Evolutionary conservation across 73 alveolate genomes (phyloP), one percentile per base, ranked within the genome.

Genomic region (Paramecium caudatum): DNA sequence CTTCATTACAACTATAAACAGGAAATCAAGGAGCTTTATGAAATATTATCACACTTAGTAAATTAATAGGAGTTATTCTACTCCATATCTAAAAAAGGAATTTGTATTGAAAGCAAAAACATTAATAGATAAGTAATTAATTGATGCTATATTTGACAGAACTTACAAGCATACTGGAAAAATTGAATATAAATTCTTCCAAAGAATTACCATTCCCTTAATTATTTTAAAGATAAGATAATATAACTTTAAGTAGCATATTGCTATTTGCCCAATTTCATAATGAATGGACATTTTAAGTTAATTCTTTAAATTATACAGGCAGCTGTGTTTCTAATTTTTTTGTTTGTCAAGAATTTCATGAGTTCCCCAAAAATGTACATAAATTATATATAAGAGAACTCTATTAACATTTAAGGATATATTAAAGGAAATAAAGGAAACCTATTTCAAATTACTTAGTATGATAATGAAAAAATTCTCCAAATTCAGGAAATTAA

Each of bases 21-120:
- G 16, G 80, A 55, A 6, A 55, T 55, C 8, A 10, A 27, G 30
- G 80, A 55, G 23, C 32, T 55, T 27, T 16, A 27, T 55, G 19
- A 55, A 1, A 27, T 43, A 2, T 55, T 55, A 23, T 27, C 23
- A 55, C 30, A 27, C 30, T 12, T 55, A 23, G 80, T 27, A 10
- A 10, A 55, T 19, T 13, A 55, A 27, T 19, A 16, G 9, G 80
- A 5, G 12, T 55, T 55, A 19, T 55, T 15, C 23, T 55, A 27
- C 30, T 37, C 80, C 10, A 27, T 55, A 10, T 21, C 80, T 55
- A 43, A 55, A 27, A 55, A 55, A 55, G 23, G 9, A 23, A 55
- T 55, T 55, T 55, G 80, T 55, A 55, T 55, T 27, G 80, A 55
- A 21, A 55, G 30, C 23, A n/a, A n/a, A n/a, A n/a, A n/a, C n/a